Evolutionary conservation across 108 stramenopile species (phyloP).

Genomic region (Chaetoceros tenuissimus): DNA sequence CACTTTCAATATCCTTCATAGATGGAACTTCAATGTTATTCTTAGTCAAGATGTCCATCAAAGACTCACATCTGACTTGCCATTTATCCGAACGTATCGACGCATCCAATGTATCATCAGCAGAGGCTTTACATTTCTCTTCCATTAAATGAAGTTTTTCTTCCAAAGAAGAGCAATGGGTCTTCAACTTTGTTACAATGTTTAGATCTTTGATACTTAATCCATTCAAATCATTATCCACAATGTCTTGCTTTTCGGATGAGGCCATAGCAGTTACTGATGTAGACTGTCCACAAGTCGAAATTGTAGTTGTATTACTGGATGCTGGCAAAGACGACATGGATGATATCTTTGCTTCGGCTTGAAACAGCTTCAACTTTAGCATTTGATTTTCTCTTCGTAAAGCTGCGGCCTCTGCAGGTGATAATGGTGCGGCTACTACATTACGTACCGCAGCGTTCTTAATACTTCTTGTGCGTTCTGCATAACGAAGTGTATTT

Average conservation of each 20-base stretch:
- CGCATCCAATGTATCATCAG: constrained; percentile 36
- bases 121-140: constrained; percentile 6
- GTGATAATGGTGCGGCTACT: constrained; percentile 44
- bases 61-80: constrained; percentile 26
- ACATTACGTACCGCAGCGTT: constrained; percentile 80
- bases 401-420: constrained; percentile 56
- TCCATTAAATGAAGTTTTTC: constrained; percentile 30
- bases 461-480: constrained; percentile 76
- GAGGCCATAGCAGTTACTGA: no score
- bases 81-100: constrained; percentile 44
- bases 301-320: background rate
- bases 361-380: constrained; percentile 40
- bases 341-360: constrained; percentile 18
- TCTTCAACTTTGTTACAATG: constrained; percentile 17
- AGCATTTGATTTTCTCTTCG: constrained; percentile 65
- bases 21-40: constrained; percentile 21
- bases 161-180: constrained; percentile 30
- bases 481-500: constrained; percentile 88
- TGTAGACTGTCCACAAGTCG: background rate
- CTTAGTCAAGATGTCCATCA: constrained; percentile 15
- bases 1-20: constrained; percentile 4
- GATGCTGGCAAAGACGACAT: background rate
- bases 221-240: constrained; percentile 1
- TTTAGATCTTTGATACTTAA: constrained; percentile 18
- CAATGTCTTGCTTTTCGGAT: background rate